Evolutionary conservation across 495 filamentous ascomycete genomes (phyloP), one percentile per base, ranked within the genome.

Genomic region (Neurospora cerealis): DNA sequence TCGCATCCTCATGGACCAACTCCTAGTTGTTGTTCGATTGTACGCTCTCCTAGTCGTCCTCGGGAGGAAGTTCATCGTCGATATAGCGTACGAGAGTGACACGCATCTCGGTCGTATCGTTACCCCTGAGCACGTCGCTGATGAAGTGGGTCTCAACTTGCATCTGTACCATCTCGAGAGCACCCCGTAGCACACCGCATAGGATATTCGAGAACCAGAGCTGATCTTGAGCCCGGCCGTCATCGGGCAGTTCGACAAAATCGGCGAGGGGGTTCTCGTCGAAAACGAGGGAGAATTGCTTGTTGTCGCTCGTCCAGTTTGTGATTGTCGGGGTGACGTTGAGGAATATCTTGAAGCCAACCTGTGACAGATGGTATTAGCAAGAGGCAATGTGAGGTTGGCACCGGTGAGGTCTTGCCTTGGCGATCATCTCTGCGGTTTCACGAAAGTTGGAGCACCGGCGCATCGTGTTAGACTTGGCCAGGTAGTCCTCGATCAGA

Each of bases 161-260:
- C 94, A 98, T 97, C 87, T 98, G 96, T 41, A 99, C 96, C 96
- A 99, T 99, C 85, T 99, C 96, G 73, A 98, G 82, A 7, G 96
- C 90, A 6, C 96, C 96, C 77, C 95, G 86, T 60, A 99, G 84
- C 36, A 99, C 92, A 46, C 96, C 96, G 77, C 96, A 98, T 24
- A 98, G 87, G 69, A 99, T 96, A 83, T 98, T 98, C 4, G 94
- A 97, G 79, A 95, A 99, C 96, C 96, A 99, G 13, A 99, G 85
- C 83, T 98, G 95, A 80, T 98, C 95, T 80, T 98, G 96, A 10
- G 95, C 93, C 71, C 94, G 87, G 69, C 94, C 96, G 82, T 99
- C 96, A 81, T 99, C 96, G 11, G 96, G 96, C 48, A 99, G 84
- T 82, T 99, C 96, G 71, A 99, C 96, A 83, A 97, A 99, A 80